Evolutionary conservation across 2,329 filamentous ascomycete species (phyloP).

Genomic region (Beauveria asiatica): DNA sequence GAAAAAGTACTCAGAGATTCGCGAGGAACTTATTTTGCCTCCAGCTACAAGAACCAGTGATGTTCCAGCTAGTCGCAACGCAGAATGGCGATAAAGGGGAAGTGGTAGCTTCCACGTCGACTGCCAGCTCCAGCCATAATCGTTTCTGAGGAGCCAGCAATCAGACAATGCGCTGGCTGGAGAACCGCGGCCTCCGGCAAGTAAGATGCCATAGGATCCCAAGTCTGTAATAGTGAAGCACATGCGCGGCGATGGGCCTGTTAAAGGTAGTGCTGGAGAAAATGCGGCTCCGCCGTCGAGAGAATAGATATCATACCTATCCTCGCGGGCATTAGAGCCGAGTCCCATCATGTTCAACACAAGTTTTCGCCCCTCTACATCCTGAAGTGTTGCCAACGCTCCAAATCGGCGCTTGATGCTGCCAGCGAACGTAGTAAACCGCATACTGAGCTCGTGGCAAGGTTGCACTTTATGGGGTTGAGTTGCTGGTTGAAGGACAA

Average conservation of each 20-base stretch:
- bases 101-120: conserved; percentile 55
- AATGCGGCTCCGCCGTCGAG: conserved; percentile 14
- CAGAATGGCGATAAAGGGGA: conserved; percentile 69
- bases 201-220: conserved; percentile 46
- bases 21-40: conserved; percentile 45
- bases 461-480: background rate
- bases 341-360: conserved; percentile 37
- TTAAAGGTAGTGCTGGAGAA: conserved; percentile 20
- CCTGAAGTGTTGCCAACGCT: conserved; percentile 36
- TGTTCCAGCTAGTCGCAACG: conserved; percentile 42
- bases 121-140: conserved; percentile 47
- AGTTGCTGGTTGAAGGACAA: no score
- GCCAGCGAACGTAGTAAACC: background rate
- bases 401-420: conserved; percentile 48
- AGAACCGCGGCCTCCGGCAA: conserved; percentile 72
- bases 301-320: conserved; percentile 43
- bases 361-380: conserved; percentile 32
- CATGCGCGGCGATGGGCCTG: conserved; percentile 41
- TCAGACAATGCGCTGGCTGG: conserved; percentile 61
- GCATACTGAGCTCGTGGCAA: background rate
- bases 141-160: conserved; percentile 63
- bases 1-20: conserved; percentile 42
- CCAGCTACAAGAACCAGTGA: conserved; percentile 50
- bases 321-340: conserved; percentile 35
- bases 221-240: conserved; percentile 70